These are phyloP conservation scores for Dendrocalamus sinicus DNA, from an alignment of 176 grass and related monocot genomes.

Conservation along the genomic window DNA sequence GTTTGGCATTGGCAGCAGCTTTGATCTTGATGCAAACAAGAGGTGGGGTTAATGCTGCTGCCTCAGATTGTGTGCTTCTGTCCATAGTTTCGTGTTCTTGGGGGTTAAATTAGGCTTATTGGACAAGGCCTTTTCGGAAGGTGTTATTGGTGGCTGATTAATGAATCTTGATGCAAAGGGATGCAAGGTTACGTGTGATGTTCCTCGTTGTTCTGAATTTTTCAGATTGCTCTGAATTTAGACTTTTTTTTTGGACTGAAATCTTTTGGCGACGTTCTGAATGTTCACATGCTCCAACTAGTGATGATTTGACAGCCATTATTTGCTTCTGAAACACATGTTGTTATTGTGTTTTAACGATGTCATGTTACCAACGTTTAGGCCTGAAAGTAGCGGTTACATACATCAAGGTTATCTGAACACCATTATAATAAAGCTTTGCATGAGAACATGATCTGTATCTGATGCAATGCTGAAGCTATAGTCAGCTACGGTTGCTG, in stretches of 20 bases:
- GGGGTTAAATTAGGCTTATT: not conserved
- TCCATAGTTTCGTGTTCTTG: constrained; percentile 15
- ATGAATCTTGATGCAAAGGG: not conserved
- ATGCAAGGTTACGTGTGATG: not conserved
- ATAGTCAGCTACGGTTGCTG: not conserved
- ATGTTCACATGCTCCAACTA: not conserved
- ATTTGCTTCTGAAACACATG: not conserved
- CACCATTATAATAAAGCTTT: no score
- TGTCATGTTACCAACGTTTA: not conserved
- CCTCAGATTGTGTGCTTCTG: no score
- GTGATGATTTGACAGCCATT: no score
- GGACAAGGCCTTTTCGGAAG: not conserved
- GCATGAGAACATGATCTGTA: not conserved
- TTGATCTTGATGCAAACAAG: constrained; percentile 5
- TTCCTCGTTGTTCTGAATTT: not conserved
- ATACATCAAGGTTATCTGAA: not conserved
- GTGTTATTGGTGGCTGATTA: not conserved
- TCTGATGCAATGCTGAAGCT: not conserved
- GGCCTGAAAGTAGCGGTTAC: not conserved
- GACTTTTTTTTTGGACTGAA: not conserved
- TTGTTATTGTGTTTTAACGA: not conserved
- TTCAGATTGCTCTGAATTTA: not conserved
- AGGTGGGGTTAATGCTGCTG: not conserved
- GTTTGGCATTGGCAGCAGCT: not conserved
- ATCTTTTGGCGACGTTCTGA: not conserved